Conservation (phyloP, 2,329 filamentous ascomycete species). For the Penicillium fuscoglaucum region DNA sequence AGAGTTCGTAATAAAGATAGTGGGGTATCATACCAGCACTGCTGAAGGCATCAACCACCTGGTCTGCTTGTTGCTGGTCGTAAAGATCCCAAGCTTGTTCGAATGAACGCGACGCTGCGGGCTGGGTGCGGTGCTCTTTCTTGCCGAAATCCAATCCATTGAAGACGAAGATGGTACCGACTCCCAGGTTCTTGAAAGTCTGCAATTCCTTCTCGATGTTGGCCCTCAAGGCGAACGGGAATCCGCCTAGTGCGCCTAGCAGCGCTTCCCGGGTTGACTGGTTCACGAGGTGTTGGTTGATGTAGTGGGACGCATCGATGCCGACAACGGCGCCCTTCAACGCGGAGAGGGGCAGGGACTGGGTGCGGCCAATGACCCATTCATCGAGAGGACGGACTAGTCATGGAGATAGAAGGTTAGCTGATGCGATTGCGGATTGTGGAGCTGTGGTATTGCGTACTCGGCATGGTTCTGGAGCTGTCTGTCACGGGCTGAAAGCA, state of each 20-base stretch:
- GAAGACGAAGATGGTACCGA: conserved; percentile 87
- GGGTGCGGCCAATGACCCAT: conserved; percentile 56
- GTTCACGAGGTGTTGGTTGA: conserved; percentile 73
- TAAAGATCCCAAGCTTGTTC: conserved; percentile 85
- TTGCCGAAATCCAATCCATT: conserved; percentile 80
- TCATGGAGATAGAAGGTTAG: conserved; percentile 10
- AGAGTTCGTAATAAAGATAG: neutral
- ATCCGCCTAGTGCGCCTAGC: conserved; percentile 82
- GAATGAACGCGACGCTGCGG: conserved; percentile 67
- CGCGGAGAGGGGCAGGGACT: conserved; percentile 64
- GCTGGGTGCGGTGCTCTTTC: conserved; percentile 65
- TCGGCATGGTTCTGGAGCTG: conserved; percentile 39
- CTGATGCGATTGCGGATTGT: conserved; percentile 3
- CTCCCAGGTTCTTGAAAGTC: conserved; percentile 66
- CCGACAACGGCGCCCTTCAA: conserved; percentile 75
- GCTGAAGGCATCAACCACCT: conserved; percentile 84
- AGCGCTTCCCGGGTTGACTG: conserved; percentile 78
- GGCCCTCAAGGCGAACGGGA: conserved; percentile 73
- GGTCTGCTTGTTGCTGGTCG: conserved; percentile 72
- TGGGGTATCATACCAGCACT: conserved; percentile 63
- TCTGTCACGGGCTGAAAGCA: conserved; percentile 25
- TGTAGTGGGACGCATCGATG: conserved; percentile 87
- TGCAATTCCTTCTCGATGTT: conserved; percentile 77
- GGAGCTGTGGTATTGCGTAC: conserved; percentile 23
- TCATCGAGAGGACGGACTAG: conserved; percentile 56